Base-by-base conservation (phyloP, 306 rosid genomes). In the Casuarina equisetifolia region DNA sequence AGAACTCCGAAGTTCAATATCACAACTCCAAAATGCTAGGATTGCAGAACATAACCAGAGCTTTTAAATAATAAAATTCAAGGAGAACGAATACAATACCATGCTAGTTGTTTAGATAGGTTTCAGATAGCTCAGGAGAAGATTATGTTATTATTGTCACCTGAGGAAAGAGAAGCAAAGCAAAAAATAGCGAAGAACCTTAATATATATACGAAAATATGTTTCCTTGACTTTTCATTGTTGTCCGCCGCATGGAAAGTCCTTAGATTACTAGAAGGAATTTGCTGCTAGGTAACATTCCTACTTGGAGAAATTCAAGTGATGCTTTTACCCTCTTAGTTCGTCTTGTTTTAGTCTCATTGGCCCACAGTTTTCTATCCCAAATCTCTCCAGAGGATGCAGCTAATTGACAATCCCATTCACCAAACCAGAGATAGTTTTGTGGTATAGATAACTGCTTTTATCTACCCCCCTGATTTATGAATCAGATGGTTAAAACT, bases 11-110 rank as follows among this genome's bases (percentile, higher is more conserved):
- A 77, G 5, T 72, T 74, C 57, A 42, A 43, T 53, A 51, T 52
- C 20, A 20, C 44, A 39, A 45, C 52, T 51, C 52, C 36, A 16
- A 39, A 5, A 42, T 6, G 35, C 62, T 49, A 49, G 66, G 53
- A 69, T 12, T 40, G 78, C 82, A 53, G 61, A 78, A 48, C 51
- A 49, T 54, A 76, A 46, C 73, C 55, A 3, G 35, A 2, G 12
- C 68, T 32, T 1, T 11, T 61, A 35, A 12, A 5, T 17, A 43
- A 61, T 61, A 42, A 35, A 61, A 61, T 35, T 42, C 35, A 1
- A 35, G 7, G n/a, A n/a, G n/a, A n/a, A n/a, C n/a, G n/a, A n/a
- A n/a, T n/a, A n/a, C n/a, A n/a, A n/a, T n/a, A n/a, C 32, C 19
- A 55, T 55, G 36, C 3, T 55, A 55, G 62, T 9, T 55, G 3